phyloP scores from a whole-genome alignment of 1,284 basidiomycete genomes.

The Cutaneotrichosporon arboriforme region DNA sequence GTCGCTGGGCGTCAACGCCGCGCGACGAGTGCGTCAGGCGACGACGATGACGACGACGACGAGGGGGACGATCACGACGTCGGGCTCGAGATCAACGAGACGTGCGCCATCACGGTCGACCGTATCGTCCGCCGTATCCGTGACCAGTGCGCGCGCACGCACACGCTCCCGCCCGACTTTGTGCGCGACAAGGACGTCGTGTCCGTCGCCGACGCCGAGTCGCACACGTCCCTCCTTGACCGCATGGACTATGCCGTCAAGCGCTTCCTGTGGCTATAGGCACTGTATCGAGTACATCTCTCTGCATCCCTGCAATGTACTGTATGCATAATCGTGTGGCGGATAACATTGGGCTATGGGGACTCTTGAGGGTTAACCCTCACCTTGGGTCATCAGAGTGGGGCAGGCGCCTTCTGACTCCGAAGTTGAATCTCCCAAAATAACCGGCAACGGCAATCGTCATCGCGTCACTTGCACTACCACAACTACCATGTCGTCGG shows the following conservation, averaged over 20 bases:
- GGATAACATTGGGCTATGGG: too few species aligned
- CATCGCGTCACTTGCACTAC: not conserved
- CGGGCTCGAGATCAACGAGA: conserved; percentile 60
- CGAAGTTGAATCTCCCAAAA: too few species aligned
- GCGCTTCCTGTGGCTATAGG: conserved; percentile 70
- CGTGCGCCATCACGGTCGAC: conserved; percentile 69
- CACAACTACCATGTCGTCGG: conserved; percentile 1
- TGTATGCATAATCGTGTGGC: too few species aligned
- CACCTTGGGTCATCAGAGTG: too few species aligned
- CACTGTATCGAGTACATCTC: not conserved
- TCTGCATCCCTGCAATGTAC: too few species aligned
- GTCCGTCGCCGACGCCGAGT: conserved; percentile 72
- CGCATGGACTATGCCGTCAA: conserved; percentile 89
- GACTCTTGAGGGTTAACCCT: too few species aligned
- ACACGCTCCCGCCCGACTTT: conserved; percentile 42
- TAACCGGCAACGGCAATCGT: too few species aligned
- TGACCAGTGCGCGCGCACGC: conserved; percentile 61
- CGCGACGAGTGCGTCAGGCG: not conserved
- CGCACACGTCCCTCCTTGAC: conserved; percentile 71
- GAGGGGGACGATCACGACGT: conserved; percentile 32
- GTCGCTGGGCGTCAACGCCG: not conserved
- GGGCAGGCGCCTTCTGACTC: too few species aligned
- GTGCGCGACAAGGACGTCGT: conserved; percentile 64
- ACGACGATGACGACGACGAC: conserved; percentile 24
- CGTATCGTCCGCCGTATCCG: conserved; percentile 65